Evolutionary conservation across 106 monocot species (phyloP), one percentile per base, ranked within the genome.

Genomic region (Acanthochlamys bracteata): DNA sequence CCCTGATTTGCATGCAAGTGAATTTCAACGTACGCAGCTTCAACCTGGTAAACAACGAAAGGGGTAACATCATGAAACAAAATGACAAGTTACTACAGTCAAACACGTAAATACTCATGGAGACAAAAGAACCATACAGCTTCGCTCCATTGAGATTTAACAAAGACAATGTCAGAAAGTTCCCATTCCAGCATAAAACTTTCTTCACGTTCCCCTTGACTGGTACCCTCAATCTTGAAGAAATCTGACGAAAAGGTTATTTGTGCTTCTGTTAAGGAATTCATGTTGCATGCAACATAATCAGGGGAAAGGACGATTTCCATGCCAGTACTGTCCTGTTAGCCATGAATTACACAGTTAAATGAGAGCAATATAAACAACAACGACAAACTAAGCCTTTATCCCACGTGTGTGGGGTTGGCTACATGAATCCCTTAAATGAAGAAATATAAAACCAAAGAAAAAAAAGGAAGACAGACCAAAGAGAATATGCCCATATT

Each of bases 221-320:
- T 73, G 13, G 59, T 70, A 69, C 70, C 73, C 26, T 89, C 78
- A 40, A 89, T 54, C 55, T 73, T 79, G 51, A 89, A 61, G 21
- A 63, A 74, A 53, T 84, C 84, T 24, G 78, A 24, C 54, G 42
- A 76, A 70, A 89, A 89, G 24, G 64, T 65, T 41, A 84, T 54
- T 21, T 21, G 55, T 27, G 72, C 70, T 46, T 83, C 83, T 59
- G 39, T 60, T 66, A 68, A 74, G 25, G 63, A 39, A 11, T 17
- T 61, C 7, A 45, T 63, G 25, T 55, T 64, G 58, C 70, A 78
- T 69, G 72, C 67, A 41, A 83, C 69, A 75, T 75, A 80, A 69
- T 83, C 88, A 69, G 83, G 65, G 26, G 39, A 58, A 24, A 88
- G 16, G 20, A 53, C 55, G 53, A 88, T 66, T 33, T 46, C 42